Conservation (phyloP, 805 yeast species). For the Wickerhamiella galacta region DNA sequence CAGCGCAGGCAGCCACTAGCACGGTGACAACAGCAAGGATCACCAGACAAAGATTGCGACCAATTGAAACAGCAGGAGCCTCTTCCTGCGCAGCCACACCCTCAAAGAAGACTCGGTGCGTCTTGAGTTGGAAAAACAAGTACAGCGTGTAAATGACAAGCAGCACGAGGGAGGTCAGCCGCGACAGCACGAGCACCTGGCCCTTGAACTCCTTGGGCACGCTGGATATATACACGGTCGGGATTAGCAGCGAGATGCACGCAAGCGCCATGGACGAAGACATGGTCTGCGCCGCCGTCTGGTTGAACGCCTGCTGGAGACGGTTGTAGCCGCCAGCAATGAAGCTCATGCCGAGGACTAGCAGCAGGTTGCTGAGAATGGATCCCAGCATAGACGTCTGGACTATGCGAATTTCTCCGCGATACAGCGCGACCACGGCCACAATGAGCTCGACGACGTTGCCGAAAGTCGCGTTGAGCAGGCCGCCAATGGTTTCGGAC, state of each 20-base stretch:
- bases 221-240: conserved; percentile 83
- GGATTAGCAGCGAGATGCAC: conserved; percentile 73
- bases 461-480: conserved; percentile 92
- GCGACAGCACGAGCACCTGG: conserved; percentile 53
- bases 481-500: conserved; percentile 86
- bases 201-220: conserved; percentile 25
- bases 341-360: conserved; percentile 93
- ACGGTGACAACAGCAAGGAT: conserved; percentile 50
- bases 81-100: conserved; percentile 24
- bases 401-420: conserved; percentile 81
- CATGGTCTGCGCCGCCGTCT: conserved; percentile 97
- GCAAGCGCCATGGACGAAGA: conserved; percentile 82
- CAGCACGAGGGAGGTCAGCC: conserved; percentile 72
- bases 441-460: conserved; percentile 96
- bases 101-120: conserved; percentile 69
- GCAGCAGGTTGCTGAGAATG: conserved; percentile 67
- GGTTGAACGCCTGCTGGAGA: conserved; percentile 76
- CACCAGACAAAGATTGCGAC: conserved; percentile 36
- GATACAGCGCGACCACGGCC: conserved; percentile 69
- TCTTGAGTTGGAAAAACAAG: conserved; percentile 72
- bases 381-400: conserved; percentile 97
- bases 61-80: conserved; percentile 27
- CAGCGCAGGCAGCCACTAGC: conserved; percentile 80
- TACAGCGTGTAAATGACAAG: conserved; percentile 63
- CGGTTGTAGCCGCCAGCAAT: conserved; percentile 81